Evolutionary conservation across 2,329 filamentous ascomycete species (phyloP), one percentile per base, ranked within the genome.

Genomic region (Lasiodiplodia gonubiensis): DNA sequence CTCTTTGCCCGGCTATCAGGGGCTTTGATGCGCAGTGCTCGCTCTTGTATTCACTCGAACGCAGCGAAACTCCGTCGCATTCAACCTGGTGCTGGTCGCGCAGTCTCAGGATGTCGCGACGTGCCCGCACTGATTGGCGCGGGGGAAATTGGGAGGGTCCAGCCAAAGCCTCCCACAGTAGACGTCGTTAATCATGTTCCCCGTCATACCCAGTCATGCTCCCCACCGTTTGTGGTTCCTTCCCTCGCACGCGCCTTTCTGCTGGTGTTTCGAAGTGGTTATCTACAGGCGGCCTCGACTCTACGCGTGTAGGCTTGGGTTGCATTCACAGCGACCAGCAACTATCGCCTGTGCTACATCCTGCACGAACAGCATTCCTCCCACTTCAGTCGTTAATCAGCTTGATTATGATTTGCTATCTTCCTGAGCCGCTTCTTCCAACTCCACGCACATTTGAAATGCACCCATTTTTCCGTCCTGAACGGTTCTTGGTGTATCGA

Each of bases 321-420:
- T 42, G 39, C 18, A 42, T 18, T 18, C 39, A 8, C 18, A 7
- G 18, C 18, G 39, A 8, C 39, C 39, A 16, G 18, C 39, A 42
- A 42, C 39, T 42, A n/a, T 21, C 8, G 12, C 16, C 18, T 23
- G 25, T 14, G 11, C 5, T 18, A 60, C 21, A 21, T 48, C 23
- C 25, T 23, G 11, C 33, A 27, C 27, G 11, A 4, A 51, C 39
- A 7, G 10, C 16, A 35, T 35, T 14, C 8, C n/a, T 12, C 42
- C 18, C 21, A 6, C 1, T 10, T 33, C 23, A n/a, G 46, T 63
- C 46, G 30, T 63, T 63, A n/a, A 63, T 63, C 59, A 63, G 59
- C 59, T 63, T 63, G 42, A 63, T 51, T 37, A 63, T 63, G 42
- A 63, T 37, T 61, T 63, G 59, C 59, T 63, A 63, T 51, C 59